These are phyloP conservation scores for Tylopilus balloui DNA, from an alignment of 768 basidiomycete species.

Conservation along the genomic window DNA sequence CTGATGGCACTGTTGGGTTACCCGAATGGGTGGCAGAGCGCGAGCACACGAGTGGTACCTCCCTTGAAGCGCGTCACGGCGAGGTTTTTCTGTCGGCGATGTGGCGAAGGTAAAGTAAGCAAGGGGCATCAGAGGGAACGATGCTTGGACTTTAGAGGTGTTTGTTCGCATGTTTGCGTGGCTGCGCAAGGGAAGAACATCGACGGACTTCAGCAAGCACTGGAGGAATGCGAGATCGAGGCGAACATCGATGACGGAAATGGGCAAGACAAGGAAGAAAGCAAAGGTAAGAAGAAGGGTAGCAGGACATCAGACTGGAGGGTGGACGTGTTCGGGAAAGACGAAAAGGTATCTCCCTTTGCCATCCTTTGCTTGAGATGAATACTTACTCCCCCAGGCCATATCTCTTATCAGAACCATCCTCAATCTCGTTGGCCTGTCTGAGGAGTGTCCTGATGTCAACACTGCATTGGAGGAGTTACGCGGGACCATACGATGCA, in stretches of 20 bases:
- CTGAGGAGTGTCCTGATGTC: constrained; percentile 31
- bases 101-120: constrained; percentile 35
- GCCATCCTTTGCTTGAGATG: neutral
- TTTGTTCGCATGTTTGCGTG: constrained; percentile 57
- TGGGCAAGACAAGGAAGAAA: constrained; percentile 17
- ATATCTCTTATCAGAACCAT: constrained; percentile 39
- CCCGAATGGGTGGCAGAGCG: constrained; percentile 44
- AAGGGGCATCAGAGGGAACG: constrained; percentile 34
- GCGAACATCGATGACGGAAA: constrained; percentile 7
- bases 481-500: constrained; percentile 40
- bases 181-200: neutral
- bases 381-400: constrained; percentile 36
- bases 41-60: constrained; percentile 44
- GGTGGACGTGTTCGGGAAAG: constrained; percentile 50
- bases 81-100: constrained; percentile 53
- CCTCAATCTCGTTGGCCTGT: constrained; percentile 29
- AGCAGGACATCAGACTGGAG: constrained; percentile 39
- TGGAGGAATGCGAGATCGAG: neutral
- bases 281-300: constrained; percentile 3
- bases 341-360: constrained; percentile 44
- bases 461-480: constrained; percentile 18
- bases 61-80: constrained; percentile 58
- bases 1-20: constrained; percentile 48
- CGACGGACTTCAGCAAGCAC: neutral
- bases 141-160: constrained; percentile 54